Evolutionary conservation across 2,329 filamentous ascomycete genomes (phyloP), one percentile per base, ranked within the genome.

Genomic region (Lachnellula cervina): DNA sequence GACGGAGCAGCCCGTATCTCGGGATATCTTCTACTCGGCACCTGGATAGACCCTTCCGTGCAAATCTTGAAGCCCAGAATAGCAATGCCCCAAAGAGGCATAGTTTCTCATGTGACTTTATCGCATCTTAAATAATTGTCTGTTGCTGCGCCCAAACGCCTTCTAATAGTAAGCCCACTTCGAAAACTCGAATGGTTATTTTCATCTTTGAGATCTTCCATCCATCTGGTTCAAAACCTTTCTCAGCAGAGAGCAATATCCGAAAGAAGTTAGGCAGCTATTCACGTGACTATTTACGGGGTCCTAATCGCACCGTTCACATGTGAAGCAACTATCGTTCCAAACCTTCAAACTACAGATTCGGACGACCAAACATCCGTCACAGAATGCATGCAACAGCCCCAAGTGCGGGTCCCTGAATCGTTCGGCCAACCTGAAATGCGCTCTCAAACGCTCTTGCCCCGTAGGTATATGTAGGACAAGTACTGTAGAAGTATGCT

Each of bases 331-430:
- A 44, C 43, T 19, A 38, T 9, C 25, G 52, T 47, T 37, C 49
- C 46, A 42, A 23, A 34, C 9, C 28, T 32, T 28, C 25, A 9
- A 11, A n/a, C 17, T 21, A 5, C 23, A n/a, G 16, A n/a, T 32
- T 19, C 52, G 52, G 52, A 54, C 46, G 47, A 44, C 43, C 28
- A 7, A 54, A 21, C 21, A 44, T 54, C 52, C 52, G 52, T 32
- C 28, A 11, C 28, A 32, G 2, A 32, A 11, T 32, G 28, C 28
- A 32, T 49, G 32, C 28, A 13, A 25, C 28, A 54, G 37, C 52
- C 52, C 48, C 45, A 54, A n/a, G 16, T 44, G 42, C 42, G 19
- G 42, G 42, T 44, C 42, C 37, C 37, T 40, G 37, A 17, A 40
- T 40, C 37, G 4, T 40, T 13, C 28, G 3, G 9, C 28, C 28